Evolutionary conservation across 2,329 filamentous ascomycete species (phyloP), one percentile per base, ranked within the genome.

Genomic region (Colletotrichum scovillei): DNA sequence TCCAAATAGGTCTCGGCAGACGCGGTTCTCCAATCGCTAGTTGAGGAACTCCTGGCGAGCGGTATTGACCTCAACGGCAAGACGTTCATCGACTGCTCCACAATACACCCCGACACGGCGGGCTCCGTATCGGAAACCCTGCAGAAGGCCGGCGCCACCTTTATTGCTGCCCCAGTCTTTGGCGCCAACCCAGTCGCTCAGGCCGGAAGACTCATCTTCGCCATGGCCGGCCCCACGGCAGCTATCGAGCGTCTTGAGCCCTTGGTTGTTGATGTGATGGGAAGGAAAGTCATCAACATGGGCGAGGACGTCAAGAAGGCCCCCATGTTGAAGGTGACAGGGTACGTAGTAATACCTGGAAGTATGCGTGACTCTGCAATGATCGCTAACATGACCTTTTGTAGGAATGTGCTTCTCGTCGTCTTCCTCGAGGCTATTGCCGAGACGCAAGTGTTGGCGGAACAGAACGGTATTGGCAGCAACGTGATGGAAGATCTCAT

Each of bases 401-500:
- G 16, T 22, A 86, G 84, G 16, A 88, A 88, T 63, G 85, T 86
- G 52, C 81, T 88, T 11, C 86, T 85, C 0, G 85, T 86, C 3
- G 84, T 84, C 1, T 81, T 87, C 73, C 86, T 86, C 83, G 84
- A 86, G 66, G 78, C 87, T 0, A 80, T 88, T 11, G 82, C 84
- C 0, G 87, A 89, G 77, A 84, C 87, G 0, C 87, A 88, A n/a
- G 83, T 87, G 0, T 79, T 88, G 8, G 87, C 86, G 0, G 85
- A 86, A 69, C 85, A 84, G 73, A 83, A 84, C 0, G 83, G 82
- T 0, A 79, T 89, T 0, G 81, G 84, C 0, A 80, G 79, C 11
- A 73, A 81, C 0, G 80, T 81, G 0, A 78, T 88, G 2, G 86
- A 88, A 63, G 75, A 82, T 0, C 80, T 89, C 0, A 79, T 88